Percentiles rank a stretch among this genome's conserved stretches.
Conservation (phyloP, 2,329 filamentous ascomycete species). For the Aspergillus japonicus region DNA sequence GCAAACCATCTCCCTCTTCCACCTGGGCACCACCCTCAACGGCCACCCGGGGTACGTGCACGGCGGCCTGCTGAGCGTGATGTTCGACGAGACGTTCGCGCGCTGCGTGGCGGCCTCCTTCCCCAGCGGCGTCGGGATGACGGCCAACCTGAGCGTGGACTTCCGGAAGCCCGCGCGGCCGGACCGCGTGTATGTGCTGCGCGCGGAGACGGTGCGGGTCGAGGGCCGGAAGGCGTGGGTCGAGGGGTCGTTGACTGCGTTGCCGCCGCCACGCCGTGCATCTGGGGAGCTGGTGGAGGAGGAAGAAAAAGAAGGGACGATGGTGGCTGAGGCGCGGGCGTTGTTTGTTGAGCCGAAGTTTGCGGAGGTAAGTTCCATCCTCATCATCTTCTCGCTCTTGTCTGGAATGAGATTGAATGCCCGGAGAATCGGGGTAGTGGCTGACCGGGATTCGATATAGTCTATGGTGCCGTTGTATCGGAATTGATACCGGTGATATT, state of each 20-base stretch:
- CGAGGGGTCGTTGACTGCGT: conserved; percentile 29
- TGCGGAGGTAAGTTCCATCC: conserved; percentile 29
- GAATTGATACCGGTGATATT: conserved; percentile 5
- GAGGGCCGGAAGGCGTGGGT: conserved; percentile 42
- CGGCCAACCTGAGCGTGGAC: conserved; percentile 38
- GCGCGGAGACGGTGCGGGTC: conserved; percentile 32
- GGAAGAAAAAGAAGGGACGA: conserved; percentile 19
- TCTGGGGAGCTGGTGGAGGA: too few relatives aligned
- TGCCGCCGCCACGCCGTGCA: conserved; percentile 5
- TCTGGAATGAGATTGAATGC: too few relatives aligned
- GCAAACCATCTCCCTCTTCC: conserved; percentile 29
- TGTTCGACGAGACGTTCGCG: conserved; percentile 41
- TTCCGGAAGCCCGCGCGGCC: conserved; percentile 35
- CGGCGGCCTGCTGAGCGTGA: conserved; percentile 33
- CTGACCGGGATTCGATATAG: conserved; percentile 16
- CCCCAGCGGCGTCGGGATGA: conserved; percentile 36
- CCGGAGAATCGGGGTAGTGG: not conserved
- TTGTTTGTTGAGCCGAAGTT: conserved; percentile 42
- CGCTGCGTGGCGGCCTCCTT: conserved; percentile 34
- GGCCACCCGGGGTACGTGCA: conserved; percentile 39
- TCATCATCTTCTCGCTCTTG: too few relatives aligned
- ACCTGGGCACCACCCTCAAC: conserved; percentile 34
- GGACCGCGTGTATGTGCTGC: conserved; percentile 33
- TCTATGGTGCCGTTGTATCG: conserved; percentile 35
- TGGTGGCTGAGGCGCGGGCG: conserved; percentile 38